A percentile compares a stretch with the other conserved stretches of the same genome.
These are phyloP conservation scores for Colletotrichum sidae DNA, from an alignment of 2,329 filamentous ascomycete species.

Conservation along the genomic window DNA sequence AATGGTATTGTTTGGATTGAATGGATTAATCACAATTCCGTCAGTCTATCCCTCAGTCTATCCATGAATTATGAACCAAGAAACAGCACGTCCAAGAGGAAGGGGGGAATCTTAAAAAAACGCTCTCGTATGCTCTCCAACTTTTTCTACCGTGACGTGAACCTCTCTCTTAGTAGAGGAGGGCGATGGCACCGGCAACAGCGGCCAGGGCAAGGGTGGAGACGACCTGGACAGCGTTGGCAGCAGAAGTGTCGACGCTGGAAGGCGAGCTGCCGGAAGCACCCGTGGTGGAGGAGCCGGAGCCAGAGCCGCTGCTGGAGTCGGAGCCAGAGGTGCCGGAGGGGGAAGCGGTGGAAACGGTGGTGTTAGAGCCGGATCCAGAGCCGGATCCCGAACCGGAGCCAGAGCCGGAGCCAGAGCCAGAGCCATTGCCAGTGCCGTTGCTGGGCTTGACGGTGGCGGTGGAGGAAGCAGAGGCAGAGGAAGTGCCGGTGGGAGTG, in stretches of 20 bases:
- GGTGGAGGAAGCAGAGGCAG: conserved; percentile 39
- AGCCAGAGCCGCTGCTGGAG: conserved; percentile 35
- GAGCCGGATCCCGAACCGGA: conserved; percentile 12
- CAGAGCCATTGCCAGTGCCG: conserved; percentile 29
- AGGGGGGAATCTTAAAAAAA: conserved; percentile 21
- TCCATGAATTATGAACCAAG: conserved; percentile 35
- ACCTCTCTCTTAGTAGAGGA: conserved; percentile 36
- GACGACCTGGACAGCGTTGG: conserved; percentile 28
- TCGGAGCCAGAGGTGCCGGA: conserved; percentile 32
- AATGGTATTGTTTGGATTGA: background rate
- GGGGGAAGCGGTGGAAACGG: conserved; percentile 35
- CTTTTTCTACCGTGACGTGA: conserved; percentile 5
- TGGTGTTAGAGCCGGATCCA: conserved; percentile 38
- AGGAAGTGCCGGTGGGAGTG: conserved; percentile 44
- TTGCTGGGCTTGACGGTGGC: conserved; percentile 32
- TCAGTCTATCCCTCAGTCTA: conserved; percentile 37
- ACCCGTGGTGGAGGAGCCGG: conserved; percentile 25
- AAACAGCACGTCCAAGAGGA: conserved; percentile 24
- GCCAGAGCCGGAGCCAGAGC: conserved; percentile 34
- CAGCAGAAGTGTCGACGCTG: conserved; percentile 24
- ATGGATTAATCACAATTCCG: conserved; percentile 34
- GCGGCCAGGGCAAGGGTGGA: conserved; percentile 38
- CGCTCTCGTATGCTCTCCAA: conserved; percentile 32
- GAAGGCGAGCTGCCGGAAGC: conserved; percentile 20
- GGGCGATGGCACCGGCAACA: conserved; percentile 36